Evolutionary conservation across 305 asterid genomes (phyloP).

Genomic region (Fraxinus floribunda): DNA sequence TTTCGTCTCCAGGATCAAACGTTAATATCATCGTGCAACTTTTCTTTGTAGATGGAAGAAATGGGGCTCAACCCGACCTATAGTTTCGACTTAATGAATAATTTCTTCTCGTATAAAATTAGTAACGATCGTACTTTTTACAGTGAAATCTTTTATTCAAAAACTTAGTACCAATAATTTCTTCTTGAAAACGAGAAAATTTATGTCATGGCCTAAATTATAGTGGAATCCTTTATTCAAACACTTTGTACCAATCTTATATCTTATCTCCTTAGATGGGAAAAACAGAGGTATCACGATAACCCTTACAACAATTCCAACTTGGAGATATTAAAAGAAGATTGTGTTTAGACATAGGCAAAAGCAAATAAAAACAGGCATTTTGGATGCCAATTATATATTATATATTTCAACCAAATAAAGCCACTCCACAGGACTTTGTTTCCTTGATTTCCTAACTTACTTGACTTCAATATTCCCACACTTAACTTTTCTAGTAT

Average conservation of each 20-base stretch:
- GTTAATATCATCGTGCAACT: not conserved
- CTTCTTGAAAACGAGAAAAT: too few species aligned
- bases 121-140: too few species aligned
- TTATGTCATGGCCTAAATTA: too few species aligned
- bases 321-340: not conserved
- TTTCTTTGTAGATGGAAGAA: not conserved
- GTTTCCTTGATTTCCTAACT: constrained; percentile 12
- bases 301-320: too few species aligned
- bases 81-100: not conserved
- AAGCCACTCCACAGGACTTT: not conserved
- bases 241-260: not conserved
- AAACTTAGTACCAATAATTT: too few species aligned
- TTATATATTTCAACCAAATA: not conserved
- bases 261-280: not conserved
- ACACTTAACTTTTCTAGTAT: constrained; percentile 11
- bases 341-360: not conserved
- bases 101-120: too few species aligned
- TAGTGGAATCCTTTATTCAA: not conserved
- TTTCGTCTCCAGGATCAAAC: too few species aligned
- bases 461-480: constrained; percentile 17
- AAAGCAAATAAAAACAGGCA: not conserved
- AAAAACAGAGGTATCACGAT: too few species aligned
- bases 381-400: not conserved
- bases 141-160: too few species aligned
- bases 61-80: not conserved